Base-by-base conservation (phyloP, 1,139 yeast genomes). In the Lodderomyces beijingensis region DNA sequence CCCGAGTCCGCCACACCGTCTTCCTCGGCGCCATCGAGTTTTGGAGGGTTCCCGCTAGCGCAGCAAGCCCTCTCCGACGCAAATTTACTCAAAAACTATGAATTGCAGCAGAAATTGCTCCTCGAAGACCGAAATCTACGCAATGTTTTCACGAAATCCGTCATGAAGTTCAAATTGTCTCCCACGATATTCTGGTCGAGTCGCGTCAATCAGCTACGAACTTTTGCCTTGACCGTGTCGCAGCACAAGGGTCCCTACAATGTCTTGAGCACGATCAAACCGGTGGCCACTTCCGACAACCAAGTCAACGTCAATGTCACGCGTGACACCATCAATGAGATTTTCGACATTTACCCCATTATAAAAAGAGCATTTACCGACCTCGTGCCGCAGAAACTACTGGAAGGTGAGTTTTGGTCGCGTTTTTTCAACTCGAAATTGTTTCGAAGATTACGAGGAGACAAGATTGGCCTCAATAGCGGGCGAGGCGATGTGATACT, bases 331-430 rank as follows among this genome's bases (percentile, higher is more conserved):
- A 89, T 91, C 49, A 80, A 78, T 39, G 95, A 86, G 44, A 88
- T 93, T 16, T 89, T 91, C 51, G 86, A 82, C 33, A 95, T 93
- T 39, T 91, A 91, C 50, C 98, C 98, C 0, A 76, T 89, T 23
- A 93, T 91, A n/a, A 77, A 85, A 39, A 79, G 76, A 42, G 97
- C 97, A 1, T 91, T 83, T 51, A 78, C 77, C 41, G 98, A 91
- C 40, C 77, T 80, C 40, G 98, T 93, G 2, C 98, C 98, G 0
- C 49, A 45, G 2, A 80, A 81, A 42, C 70, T 91, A 40, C 72
- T 75, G 32, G 97, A 89, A 54, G 91, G 93, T 24, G 95, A 85
- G 50, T 91, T 91, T 47, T 91, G 99, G 98, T 84, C 95, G n/a
- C 67, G 97, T 41, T 93, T 91, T 51, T 91, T 91, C 65, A 80